Base-by-base conservation (phyloP, 1,284 basidiomycete species). In the Moesziomyces sp. region DNA sequence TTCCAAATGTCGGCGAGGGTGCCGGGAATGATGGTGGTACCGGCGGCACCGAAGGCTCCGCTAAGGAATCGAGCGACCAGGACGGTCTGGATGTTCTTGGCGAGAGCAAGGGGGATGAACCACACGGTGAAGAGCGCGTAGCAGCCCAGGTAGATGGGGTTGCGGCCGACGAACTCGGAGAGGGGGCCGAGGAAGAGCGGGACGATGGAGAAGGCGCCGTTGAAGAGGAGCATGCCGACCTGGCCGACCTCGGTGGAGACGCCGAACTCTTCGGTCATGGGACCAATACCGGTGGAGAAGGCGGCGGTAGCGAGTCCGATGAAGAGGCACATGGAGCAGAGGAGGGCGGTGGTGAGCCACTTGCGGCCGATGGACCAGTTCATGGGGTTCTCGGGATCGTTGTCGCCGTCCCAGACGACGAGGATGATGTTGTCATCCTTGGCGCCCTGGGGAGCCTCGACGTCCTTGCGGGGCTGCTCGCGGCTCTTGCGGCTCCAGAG, bases 251-350 rank as follows among this genome's bases (percentile, higher is more conserved):
- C 82, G 28, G 35, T 60, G 19, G 76, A 76, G 35, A 81, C 77
- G 13, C 76, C 71, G 19, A 82, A 79, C 64, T 84, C 83, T 14
- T 73, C 47, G 10, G 77, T 55, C 82, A 84, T 84, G 26, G 67
- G 64, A 26, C 55, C 60, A 40, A 78, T 67, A 28, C 82, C 79
- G n/a, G 60, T 69, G 3, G 80, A 83, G 72, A 80, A 84, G 18
- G 77, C 83, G 24, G 78, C 78, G 13, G 82, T 84, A n/a, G 81
- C 74, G 2, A 84, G 74, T 43, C 83, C 82, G 56, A 82, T 82
- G 53, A 77, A 76, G 38, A 76, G 68, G 28, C 76, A 79, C 82
- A 83, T 83, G 61, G 62, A 54, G 58, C 76, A 79, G 13, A 83
- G 75, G 2, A 83, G 65, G 58, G 75, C 69, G 45, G 78, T 78